Base-by-base conservation (phyloP, 768 basidiomycete genomes). In the Rhodotorula graminis region DNA sequence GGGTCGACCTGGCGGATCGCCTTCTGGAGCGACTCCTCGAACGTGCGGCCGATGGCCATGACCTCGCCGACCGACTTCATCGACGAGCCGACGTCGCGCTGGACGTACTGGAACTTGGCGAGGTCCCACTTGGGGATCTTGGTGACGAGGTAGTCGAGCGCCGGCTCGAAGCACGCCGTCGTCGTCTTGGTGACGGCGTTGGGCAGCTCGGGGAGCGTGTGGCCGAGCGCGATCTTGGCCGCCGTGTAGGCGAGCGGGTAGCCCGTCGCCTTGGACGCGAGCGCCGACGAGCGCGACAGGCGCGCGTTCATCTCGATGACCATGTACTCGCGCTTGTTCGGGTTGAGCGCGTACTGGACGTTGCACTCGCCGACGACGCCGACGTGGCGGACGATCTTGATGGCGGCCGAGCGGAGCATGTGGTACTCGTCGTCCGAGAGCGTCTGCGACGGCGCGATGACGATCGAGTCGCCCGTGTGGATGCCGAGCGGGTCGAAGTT, bases 61-160 rank as follows among this genome's bases (percentile, higher is more conserved):
- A 99, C 95, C 82, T 99, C 96, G 66, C 96, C 96, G 66, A 99
- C 96, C 25, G 92, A 93, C 83, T 99, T 99, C 96, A 99, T 98
- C 27, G 95, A 88, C 6, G 94, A 97, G 37, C 95, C 96, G 65
- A 98, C 88, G 80, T 92, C 88, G 74, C 95, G 89, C 80, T 95
- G 88, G 70, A 98, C 96, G 79, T 95, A 91, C 53, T 88, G 82
- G 85, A 99, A 98, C 82, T 99, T 99, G 76, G 94, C 93, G 67
- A 99, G 84, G 83, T 99, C 96, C 95, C 96, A 98, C 81, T 97
- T 97, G 72, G 96, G 96, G 75, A 99, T 98, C 83, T 99, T 99
- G 61, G 93, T 96, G 71, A 99, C 96, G 79, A 99, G 96, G 82
- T 99, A 99, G 82, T 99, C 96, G 57, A 99, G 85, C 15, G 94